phyloP scores from a whole-genome alignment of 768 basidiomycete species.

The Rhodotorula kratochvilovae region DNA sequence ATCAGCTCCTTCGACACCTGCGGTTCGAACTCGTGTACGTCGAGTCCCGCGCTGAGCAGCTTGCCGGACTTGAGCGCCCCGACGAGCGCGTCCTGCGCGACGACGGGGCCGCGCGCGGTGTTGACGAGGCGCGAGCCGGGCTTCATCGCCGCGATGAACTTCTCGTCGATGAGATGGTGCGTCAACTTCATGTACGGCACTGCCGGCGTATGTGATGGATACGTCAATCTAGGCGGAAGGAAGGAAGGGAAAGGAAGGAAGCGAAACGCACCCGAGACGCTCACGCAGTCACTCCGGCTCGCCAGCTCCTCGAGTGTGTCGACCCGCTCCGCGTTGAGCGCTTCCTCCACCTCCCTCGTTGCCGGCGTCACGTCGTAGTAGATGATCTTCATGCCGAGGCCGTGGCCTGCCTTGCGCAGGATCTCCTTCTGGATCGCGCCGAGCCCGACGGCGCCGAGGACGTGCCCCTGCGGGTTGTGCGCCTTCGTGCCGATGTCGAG shows the following conservation, averaged over 20 bases:
- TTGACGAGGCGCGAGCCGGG: slow-evolving; percentile 21
- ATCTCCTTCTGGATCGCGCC: slow-evolving; percentile 11
- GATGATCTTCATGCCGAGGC: background rate
- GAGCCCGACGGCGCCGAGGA: slow-evolving; percentile 2
- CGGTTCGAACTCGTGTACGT: slow-evolving; percentile 49
- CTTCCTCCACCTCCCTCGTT: background rate
- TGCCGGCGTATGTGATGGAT: background rate
- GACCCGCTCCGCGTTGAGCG: background rate
- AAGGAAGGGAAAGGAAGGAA: no score
- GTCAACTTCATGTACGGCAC: slow-evolving; percentile 4
- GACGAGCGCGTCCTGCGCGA: slow-evolving; percentile 47
- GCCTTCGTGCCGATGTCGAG: background rate
- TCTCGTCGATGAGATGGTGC: slow-evolving; percentile 1
- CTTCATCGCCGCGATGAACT: background rate
- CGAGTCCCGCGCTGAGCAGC: slow-evolving; percentile 47
- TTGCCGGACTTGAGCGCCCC: slow-evolving; percentile 47
- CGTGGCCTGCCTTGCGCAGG: background rate
- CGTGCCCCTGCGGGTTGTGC: background rate
- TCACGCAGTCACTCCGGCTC: background rate
- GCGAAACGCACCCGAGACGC: slow-evolving; percentile 4
- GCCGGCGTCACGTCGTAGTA: slow-evolving; percentile 8
- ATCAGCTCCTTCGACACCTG: slow-evolving; percentile 25
- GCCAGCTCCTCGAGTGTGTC: slow-evolving; percentile 1
- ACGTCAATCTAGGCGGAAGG: background rate
- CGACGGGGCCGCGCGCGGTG: slow-evolving; percentile 40